A percentile compares a stretch with the other conserved stretches of the same genome.
Conservation (phyloP, 169 alveolate genomes). For the Plasmodium berghei region DNA sequence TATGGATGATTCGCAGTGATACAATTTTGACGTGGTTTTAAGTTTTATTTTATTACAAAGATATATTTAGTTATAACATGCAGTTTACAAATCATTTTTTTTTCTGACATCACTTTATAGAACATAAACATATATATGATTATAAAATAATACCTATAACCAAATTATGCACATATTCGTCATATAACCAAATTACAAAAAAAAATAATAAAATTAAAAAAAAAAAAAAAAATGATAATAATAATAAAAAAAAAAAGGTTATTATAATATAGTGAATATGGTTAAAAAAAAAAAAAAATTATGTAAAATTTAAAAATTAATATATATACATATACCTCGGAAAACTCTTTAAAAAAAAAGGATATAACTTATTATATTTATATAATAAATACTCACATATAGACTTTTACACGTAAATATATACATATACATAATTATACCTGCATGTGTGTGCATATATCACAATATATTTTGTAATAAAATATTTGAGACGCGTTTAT, state of each 20-base stretch:
- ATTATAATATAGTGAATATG: neutral
- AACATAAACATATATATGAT: no score
- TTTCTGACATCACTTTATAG: no score
- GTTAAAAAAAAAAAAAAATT: neutral
- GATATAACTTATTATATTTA: neutral
- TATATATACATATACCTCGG: neutral
- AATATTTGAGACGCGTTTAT: no score
- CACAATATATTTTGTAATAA: neutral
- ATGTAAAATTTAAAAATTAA: neutral
- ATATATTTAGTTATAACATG: no score
- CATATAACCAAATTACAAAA: no score
- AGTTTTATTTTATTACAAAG: no score
- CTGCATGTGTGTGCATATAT: neutral
- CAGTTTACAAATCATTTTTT: no score
- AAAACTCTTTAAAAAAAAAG: neutral
- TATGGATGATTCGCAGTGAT: no score
- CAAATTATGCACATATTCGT: no score
- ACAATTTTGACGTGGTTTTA: no score
- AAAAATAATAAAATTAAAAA: no score
- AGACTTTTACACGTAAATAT: slow-evolving; percentile 7
- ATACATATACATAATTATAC: slow-evolving; percentile 14
- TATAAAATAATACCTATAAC: no score
- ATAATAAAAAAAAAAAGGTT: neutral
- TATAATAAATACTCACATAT: slow-evolving; percentile 2
- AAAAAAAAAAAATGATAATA: neutral